Percentiles rank a stretch among this genome's conserved stretches.
Conservation (phyloP, 768 basidiomycete genomes). For the Rhodotorula kratochvilovae region DNA sequence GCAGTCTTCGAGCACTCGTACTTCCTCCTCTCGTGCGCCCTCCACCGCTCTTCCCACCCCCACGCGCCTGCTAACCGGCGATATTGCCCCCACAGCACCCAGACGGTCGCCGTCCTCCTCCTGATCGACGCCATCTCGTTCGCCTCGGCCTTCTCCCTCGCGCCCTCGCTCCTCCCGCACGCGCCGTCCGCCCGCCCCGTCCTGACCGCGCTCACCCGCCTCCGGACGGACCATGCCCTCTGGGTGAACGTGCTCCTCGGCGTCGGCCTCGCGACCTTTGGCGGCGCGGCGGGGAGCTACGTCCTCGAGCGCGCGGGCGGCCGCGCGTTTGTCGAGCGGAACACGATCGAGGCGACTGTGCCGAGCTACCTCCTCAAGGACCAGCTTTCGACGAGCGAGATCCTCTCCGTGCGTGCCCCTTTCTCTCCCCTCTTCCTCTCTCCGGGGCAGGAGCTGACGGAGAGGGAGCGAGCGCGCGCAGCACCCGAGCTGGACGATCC, state of each 20-base stretch:
- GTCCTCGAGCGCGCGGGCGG: constrained; percentile 24
- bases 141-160: constrained; percentile 26
- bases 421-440: background rate
- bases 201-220: constrained; percentile 12
- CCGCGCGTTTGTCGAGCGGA: constrained; percentile 8
- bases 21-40: constrained; percentile 33
- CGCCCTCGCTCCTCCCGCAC: constrained; percentile 21
- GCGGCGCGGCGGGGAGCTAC: constrained; percentile 14
- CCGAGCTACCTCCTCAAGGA: constrained; percentile 19
- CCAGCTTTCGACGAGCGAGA: constrained; percentile 24
- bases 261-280: constrained; percentile 13
- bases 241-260: constrained; percentile 18
- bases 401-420: constrained; percentile 20
- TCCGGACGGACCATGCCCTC: constrained; percentile 12
- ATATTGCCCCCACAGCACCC: background rate
- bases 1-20: constrained; percentile 33
- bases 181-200: constrained; percentile 11
- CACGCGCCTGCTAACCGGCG: background rate
- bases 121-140: constrained; percentile 32
- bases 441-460: accelerated
- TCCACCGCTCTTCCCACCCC: background rate
- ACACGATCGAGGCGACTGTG: constrained; percentile 14
- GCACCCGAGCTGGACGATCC: constrained; percentile 9
- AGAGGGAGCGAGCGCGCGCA: background rate
- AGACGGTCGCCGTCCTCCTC: constrained; percentile 24